Percentiles rank a stretch among this genome's conserved stretches.
These are phyloP conservation scores for Ogataea paraovalis DNA, from an alignment of 805 yeast genomes.

Conservation along the genomic window DNA sequence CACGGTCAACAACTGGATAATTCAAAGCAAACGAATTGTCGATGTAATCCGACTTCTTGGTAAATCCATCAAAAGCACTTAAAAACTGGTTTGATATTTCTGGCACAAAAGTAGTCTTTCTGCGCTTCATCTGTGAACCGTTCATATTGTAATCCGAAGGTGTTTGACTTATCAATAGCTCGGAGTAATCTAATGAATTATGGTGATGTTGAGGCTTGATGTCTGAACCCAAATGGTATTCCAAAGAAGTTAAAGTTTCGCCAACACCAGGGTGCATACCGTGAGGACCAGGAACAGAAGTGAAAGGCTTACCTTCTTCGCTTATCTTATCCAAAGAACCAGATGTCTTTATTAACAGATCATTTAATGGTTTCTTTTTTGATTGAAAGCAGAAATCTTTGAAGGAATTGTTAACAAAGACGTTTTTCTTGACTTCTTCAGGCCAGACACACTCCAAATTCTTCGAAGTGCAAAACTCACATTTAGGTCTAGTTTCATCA, in stretches of 20 bases:
- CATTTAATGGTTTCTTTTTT: conserved; percentile 8
- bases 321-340: not conserved
- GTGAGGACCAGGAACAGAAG: not conserved
- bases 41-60: conserved; percentile 13
- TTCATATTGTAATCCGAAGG: not conserved
- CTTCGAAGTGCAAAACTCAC: conserved; percentile 41
- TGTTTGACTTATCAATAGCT: conserved; percentile 6
- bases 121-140: conserved; percentile 1
- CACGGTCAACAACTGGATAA: conserved; percentile 13
- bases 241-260: conserved; percentile 14
- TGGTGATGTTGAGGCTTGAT: conserved; percentile 7
- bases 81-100: conserved; percentile 12
- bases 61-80: conserved; percentile 18
- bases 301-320: not conserved
- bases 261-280: not conserved
- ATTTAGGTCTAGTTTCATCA: conserved; percentile 51
- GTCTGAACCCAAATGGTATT: conserved; percentile 16
- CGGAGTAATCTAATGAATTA: conserved; percentile 16
- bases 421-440: conserved; percentile 26
- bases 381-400: conserved; percentile 22
- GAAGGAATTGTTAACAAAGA: conserved; percentile 27
- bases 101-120: conserved; percentile 11
- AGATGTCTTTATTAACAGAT: conserved; percentile 1
- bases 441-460: conserved; percentile 37
- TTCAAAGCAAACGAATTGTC: conserved; percentile 5